Evolutionary conservation across 202 grass and related monocot genomes (phyloP).

Genomic region (Eragrostis tef): DNA sequence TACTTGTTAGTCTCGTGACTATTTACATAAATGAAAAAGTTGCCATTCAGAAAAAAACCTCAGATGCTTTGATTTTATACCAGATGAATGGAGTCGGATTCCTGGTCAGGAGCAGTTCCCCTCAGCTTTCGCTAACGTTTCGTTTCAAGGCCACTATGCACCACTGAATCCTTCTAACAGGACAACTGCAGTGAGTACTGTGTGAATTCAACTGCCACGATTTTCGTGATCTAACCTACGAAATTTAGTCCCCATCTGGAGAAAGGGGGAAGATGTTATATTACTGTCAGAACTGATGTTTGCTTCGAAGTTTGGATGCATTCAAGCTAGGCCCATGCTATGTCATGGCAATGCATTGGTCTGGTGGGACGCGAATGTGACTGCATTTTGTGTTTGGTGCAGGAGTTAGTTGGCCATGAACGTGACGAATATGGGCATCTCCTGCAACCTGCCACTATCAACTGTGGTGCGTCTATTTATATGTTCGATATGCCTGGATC

Average conservation of each 20-base stretch:
- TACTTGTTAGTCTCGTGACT: not conserved
- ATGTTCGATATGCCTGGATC: not conserved
- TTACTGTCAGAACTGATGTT: too few relatives aligned
- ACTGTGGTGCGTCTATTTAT: not conserved
- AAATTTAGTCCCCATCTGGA: too few relatives aligned
- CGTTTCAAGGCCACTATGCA: too few relatives aligned
- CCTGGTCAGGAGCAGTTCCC: not conserved
- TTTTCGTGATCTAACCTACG: too few relatives aligned
- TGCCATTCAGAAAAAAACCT: not conserved
- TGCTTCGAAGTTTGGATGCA: too few relatives aligned
- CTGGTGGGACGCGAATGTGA: not conserved
- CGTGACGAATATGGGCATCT: not conserved
- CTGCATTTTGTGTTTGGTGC: not conserved
- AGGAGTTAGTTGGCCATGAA: not conserved
- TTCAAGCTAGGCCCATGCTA: too few relatives aligned
- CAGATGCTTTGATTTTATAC: not conserved
- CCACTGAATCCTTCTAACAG: too few relatives aligned
- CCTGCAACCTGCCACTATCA: not conserved
- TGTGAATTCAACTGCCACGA: not conserved
- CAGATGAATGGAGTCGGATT: not conserved
- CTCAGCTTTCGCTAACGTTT: too few relatives aligned
- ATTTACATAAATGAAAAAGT: not conserved
- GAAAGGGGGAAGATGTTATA: too few relatives aligned
- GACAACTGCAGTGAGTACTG: not conserved
- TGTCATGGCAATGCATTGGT: not conserved